Base-by-base conservation (phyloP, 2,329 filamentous ascomycete genomes). In the Sphaerulina vaccinii region DNA sequence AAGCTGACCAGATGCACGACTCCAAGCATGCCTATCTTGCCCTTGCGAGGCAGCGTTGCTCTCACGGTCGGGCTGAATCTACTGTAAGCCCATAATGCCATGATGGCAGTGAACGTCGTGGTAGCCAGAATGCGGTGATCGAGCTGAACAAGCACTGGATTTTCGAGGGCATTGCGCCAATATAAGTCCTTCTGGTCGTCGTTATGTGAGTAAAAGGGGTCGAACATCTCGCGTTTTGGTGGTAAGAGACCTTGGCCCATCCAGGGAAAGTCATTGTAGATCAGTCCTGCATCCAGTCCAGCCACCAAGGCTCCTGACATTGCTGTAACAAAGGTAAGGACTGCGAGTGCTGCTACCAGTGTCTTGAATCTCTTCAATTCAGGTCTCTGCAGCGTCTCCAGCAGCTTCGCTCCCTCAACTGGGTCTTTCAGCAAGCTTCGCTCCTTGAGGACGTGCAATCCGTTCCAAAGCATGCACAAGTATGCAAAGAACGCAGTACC, bases 121-220 rank as follows among this genome's bases (percentile, higher is more conserved):
- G 86, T 89, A 52, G 93, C 95, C 29, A 97, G 79, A 62, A 95
- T 88, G 38, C 95, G 86, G 76, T 99, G 93, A 73, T 99, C 89
- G 38, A 99, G 82, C 74, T 99, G 95, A 2, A 97, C 95, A 21
- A 95, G 82, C 13, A 88, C 91, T 3, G 93, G 95, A 74, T 99
- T 99, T 77, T 97, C 93, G 27, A 97, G 85, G 79, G 95, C 87
- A 74, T 99, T 99, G 66, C 93, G 85, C 93, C 93, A 99, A 84
- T 87, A 90, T 15, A 97, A 77, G 66, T 99, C 95, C 10, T 84
- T 85, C 36, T 81, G 77, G 68, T 96, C 90, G 35, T 85, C 78
- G 52, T 80, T 82, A 64, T 90, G 87, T 52, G 84, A 86, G 79
- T 96, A 96, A 75, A 90, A 95, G 32, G 81, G 77, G 65, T 92